phyloP scores from a whole-genome alignment of 768 basidiomycete genomes.

The Mycena rebaudengoi region DNA sequence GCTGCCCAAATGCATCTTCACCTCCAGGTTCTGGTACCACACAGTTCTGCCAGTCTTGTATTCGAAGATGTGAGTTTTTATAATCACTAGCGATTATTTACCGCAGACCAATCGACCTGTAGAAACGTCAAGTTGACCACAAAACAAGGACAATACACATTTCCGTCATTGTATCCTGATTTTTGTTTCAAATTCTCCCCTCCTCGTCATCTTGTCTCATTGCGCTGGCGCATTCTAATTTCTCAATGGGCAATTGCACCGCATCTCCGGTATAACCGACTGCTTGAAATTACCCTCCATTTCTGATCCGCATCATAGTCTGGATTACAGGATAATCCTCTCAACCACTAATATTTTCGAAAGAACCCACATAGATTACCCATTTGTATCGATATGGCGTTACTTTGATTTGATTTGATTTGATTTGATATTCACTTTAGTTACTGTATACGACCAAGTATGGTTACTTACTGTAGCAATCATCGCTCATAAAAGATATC shows the following conservation, averaged over 20 bases:
- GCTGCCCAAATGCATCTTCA: background rate
- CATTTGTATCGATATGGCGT: conserved; percentile 4
- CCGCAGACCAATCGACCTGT: background rate
- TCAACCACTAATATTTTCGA: background rate
- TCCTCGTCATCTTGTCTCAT: background rate
- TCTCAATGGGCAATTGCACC: background rate
- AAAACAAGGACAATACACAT: background rate
- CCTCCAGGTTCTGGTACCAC: background rate
- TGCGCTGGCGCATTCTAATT: conserved; percentile 18
- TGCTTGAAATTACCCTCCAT: background rate
- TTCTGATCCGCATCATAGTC: conserved; percentile 16
- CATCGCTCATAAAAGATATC: too few relatives aligned
- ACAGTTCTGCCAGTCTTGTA: background rate
- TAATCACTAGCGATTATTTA: background rate
- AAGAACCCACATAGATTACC: background rate
- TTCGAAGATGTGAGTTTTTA: background rate
- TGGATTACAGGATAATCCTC: background rate
- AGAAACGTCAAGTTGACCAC: background rate
- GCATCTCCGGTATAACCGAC: conserved; percentile 7
- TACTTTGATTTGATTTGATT: background rate
- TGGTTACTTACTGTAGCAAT: too few relatives aligned
- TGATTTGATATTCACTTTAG: too few relatives aligned
- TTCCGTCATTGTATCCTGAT: too few relatives aligned
- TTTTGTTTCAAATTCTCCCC: background rate
- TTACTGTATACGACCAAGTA: too few relatives aligned